A percentile compares a stretch with the other conserved stretches of the same genome.
Evolutionary conservation across 495 filamentous ascomycete species (phyloP).

Genomic region (Apodospora peruviana): DNA sequence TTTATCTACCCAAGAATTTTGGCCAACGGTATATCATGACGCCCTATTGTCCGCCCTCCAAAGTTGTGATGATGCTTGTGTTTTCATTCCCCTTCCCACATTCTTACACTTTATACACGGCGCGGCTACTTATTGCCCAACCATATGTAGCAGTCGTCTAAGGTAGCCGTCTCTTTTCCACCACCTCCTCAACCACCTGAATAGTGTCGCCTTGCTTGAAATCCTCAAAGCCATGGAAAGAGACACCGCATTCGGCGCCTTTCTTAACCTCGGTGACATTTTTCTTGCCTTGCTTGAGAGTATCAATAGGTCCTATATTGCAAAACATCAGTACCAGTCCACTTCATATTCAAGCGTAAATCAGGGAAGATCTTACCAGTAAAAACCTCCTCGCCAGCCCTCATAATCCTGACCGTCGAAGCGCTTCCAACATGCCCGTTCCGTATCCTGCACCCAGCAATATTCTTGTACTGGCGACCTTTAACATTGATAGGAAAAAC

Average conservation of each 20-base stretch:
- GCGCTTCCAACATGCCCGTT: slow-evolving; percentile 65
- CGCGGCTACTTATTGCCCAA: too few species aligned
- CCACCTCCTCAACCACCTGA: slow-evolving; percentile 76
- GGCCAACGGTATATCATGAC: too few species aligned
- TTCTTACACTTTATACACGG: too few species aligned
- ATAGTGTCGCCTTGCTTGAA: slow-evolving; percentile 79
- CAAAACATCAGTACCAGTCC: slow-evolving; percentile 8
- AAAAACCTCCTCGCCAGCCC: slow-evolving; percentile 61
- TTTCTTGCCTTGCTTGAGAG: slow-evolving; percentile 88
- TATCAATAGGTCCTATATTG: slow-evolving; percentile 60
- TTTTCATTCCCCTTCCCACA: too few species aligned
- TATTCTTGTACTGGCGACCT: slow-evolving; percentile 57
- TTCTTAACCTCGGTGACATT: slow-evolving; percentile 84
- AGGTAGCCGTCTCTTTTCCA: slow-evolving; percentile 66
- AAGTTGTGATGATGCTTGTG: too few species aligned
- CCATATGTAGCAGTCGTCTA: slow-evolving; percentile 1
- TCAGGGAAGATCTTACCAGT: slow-evolving; percentile 56
- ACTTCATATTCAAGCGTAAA: background rate
- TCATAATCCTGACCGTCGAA: slow-evolving; percentile 63
- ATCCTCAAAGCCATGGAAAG: slow-evolving; percentile 71
- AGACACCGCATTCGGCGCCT: slow-evolving; percentile 87
- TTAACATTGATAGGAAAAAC: slow-evolving; percentile 79
- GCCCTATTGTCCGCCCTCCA: too few species aligned
- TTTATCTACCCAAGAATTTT: too few species aligned
- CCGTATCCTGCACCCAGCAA: slow-evolving; percentile 84